Evolutionary conservation across 139 green algal species (phyloP).

Genomic region (Tetraselmis chui): DNA sequence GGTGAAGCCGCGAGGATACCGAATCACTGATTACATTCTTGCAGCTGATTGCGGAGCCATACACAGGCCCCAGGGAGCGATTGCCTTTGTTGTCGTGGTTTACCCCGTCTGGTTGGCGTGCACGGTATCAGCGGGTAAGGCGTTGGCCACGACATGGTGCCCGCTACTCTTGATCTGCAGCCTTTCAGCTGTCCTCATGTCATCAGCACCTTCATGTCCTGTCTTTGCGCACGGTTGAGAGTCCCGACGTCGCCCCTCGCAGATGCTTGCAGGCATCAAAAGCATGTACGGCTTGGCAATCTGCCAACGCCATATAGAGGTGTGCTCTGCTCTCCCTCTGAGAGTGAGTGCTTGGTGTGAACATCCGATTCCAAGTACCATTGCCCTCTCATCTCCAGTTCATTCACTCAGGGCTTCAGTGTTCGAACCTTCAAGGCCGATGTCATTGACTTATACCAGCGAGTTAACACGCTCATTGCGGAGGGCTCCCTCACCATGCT

Average conservation of each 20-base stretch:
- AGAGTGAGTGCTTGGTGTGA: no score
- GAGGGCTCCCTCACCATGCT: neutral
- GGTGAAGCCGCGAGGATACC: no score
- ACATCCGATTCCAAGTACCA: no score
- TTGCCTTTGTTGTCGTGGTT: neutral
- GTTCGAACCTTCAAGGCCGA: neutral
- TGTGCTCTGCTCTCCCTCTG: no score
- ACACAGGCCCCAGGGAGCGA: neutral
- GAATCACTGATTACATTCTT: no score
- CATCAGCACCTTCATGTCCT: no score
- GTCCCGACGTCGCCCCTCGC: no score
- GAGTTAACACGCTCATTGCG: neutral
- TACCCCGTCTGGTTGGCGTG: neutral
- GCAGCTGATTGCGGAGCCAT: neutral
- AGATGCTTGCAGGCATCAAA: neutral
- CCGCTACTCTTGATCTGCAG: no score
- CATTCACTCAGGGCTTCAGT: neutral
- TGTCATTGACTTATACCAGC: neutral
- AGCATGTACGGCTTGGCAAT: neutral
- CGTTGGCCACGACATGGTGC: no score
- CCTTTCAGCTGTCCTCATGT: no score
- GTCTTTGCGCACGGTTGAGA: no score
- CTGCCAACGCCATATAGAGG: neutral
- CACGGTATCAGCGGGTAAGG: neutral
- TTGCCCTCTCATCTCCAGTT: no score